Evolutionary conservation across 768 basidiomycete species (phyloP).

Genomic region (Mycena albidolilacea): DNA sequence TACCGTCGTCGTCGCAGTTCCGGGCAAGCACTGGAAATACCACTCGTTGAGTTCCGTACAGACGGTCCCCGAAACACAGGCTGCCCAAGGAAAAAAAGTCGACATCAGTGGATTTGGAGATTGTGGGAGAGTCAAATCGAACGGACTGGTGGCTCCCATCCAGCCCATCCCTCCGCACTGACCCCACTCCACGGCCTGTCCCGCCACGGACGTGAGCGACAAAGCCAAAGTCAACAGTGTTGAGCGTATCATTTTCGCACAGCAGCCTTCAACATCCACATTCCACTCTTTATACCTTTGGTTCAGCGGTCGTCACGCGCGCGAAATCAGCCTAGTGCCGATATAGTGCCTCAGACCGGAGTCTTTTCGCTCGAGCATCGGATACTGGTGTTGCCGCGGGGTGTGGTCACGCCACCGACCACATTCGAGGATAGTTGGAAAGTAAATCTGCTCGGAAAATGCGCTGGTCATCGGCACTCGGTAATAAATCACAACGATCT

Average conservation of each 20-base stretch:
- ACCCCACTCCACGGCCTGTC: conserved; percentile 13
- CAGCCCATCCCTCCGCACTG: conserved; percentile 44
- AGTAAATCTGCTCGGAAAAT: not conserved
- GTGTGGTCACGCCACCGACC: conserved; percentile 12
- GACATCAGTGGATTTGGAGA: not conserved
- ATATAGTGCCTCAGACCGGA: conserved; percentile 10
- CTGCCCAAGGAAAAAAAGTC: not conserved
- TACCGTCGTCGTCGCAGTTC: conserved; percentile 25
- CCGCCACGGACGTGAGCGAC: conserved; percentile 2
- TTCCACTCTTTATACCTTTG: conserved; percentile 17
- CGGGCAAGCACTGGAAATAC: conserved; percentile 22
- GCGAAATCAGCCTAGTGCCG: not conserved
- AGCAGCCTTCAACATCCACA: conserved; percentile 8
- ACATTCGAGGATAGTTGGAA: not conserved
- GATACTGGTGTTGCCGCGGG: not conserved
- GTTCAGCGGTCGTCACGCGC: conserved; percentile 14
- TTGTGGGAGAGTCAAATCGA: not conserved
- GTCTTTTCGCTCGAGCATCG: conserved; percentile 24
- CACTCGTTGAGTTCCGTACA: conserved; percentile 20
- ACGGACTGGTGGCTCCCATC: conserved; percentile 58
- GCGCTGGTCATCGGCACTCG: not conserved
- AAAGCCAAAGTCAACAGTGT: conserved; percentile 14
- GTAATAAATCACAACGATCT: not conserved
- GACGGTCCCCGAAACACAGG: conserved; percentile 7
- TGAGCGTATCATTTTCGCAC: conserved; percentile 21